Evolutionary conservation across 805 yeast species (phyloP).

Genomic region (Yarrowia sp.): DNA sequence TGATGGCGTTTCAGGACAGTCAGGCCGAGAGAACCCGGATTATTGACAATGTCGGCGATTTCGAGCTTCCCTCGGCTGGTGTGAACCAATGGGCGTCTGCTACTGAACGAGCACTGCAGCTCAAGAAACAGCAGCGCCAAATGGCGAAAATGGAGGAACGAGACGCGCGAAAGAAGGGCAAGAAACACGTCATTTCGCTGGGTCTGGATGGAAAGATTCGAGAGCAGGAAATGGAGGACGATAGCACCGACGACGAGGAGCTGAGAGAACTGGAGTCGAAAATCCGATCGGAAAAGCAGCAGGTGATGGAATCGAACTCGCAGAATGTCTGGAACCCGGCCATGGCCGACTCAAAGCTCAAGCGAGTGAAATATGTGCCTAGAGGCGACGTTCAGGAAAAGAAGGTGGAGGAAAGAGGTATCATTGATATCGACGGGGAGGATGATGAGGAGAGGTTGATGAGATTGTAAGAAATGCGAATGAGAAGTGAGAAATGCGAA

Average conservation of each 20-base stretch:
- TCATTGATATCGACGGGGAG: constrained; percentile 22
- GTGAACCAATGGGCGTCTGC: constrained; percentile 81
- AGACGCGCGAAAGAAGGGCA: constrained; percentile 70
- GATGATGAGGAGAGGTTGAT: constrained; percentile 28
- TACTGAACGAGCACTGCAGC: constrained; percentile 82
- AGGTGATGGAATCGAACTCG: not conserved
- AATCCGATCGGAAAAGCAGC: constrained; percentile 22
- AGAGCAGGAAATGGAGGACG: constrained; percentile 42
- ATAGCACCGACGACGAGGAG: constrained; percentile 43
- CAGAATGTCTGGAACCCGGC: constrained; percentile 35
- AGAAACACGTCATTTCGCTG: constrained; percentile 76
- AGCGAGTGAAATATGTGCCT: constrained; percentile 15
- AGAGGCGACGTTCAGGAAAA: constrained; percentile 6
- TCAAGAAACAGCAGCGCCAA: constrained; percentile 84
- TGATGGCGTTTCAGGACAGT: constrained; percentile 81
- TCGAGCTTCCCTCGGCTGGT: constrained; percentile 64
- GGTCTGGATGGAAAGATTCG: constrained; percentile 83
- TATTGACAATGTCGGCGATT: constrained; percentile 92
- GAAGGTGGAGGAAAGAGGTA: constrained; percentile 1
- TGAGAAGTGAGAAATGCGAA: too few species aligned
- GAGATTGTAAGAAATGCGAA: not conserved
- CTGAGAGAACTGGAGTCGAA: constrained; percentile 6
- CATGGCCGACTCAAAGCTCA: constrained; percentile 14
- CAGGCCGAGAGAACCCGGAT: constrained; percentile 90
- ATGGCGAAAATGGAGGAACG: constrained; percentile 67